These are phyloP conservation scores for Trypanosoma lewisi DNA, from an alignment of 208 protist species.

Conservation along the genomic window DNA sequence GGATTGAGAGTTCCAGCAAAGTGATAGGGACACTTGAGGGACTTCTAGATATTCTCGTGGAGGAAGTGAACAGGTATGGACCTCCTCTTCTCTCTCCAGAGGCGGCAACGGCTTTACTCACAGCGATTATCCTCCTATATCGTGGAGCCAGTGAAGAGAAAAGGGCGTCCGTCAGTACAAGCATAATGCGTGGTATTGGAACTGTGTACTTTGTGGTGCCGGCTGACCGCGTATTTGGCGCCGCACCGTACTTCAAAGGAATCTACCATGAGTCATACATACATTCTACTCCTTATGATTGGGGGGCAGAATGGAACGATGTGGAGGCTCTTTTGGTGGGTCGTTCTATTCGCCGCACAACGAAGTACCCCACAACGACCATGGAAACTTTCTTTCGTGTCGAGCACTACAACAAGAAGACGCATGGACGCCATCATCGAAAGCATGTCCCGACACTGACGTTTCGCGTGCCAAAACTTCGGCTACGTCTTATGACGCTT, in stretches of 20 bases:
- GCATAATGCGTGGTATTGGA: slow-evolving; percentile 10
- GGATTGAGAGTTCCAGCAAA: slow-evolving; percentile 46
- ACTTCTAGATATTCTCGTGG: slow-evolving; percentile 23
- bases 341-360: slow-evolving; percentile 52
- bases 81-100: slow-evolving; percentile 54
- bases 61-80: slow-evolving; percentile 22
- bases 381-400: slow-evolving; percentile 52
- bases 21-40: slow-evolving; percentile 27
- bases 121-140: slow-evolving; percentile 35
- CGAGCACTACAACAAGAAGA: slow-evolving; percentile 2
- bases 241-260: slow-evolving; percentile 57
- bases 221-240: slow-evolving; percentile 28
- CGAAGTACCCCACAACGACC: slow-evolving; percentile 55
- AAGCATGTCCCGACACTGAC: background rate
- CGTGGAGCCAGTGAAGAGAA: background rate
- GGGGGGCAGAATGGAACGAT: slow-evolving; percentile 29
- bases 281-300: slow-evolving; percentile 3
- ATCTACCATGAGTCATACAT: slow-evolving; percentile 53
- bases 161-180: background rate
- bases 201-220: slow-evolving; percentile 41
- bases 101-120: slow-evolving; percentile 44
- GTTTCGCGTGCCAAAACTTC: slow-evolving; percentile 33
- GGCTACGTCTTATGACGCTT: slow-evolving; percentile 32
- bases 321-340: slow-evolving; percentile 48
- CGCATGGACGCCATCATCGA: background rate